phyloP scores from a whole-genome alignment of 345 rosid genomes.

The Citrus unshiu region DNA sequence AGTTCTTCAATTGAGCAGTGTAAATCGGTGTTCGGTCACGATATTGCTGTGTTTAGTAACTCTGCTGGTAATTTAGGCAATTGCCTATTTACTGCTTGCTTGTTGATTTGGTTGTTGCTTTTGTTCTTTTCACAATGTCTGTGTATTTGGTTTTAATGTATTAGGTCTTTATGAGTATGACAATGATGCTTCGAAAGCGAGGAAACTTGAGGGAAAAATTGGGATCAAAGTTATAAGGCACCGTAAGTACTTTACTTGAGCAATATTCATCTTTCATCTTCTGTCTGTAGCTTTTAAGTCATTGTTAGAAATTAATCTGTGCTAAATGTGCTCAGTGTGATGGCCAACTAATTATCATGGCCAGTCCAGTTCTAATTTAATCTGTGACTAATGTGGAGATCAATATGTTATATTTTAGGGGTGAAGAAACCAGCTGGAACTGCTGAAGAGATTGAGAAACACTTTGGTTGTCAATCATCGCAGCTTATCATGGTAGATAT shows the following conservation, averaged over 20 bases:
- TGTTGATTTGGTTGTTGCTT: not conserved
- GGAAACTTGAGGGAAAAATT: conserved; percentile 72
- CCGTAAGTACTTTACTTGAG: conserved; percentile 39
- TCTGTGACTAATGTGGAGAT: conserved; percentile 11
- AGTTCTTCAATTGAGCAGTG: conserved; percentile 63
- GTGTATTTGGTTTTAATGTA: conserved; percentile 16
- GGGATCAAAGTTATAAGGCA: conserved; percentile 92
- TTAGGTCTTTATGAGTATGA: conserved; percentile 89
- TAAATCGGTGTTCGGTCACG: conserved; percentile 75
- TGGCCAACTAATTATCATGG: not conserved
- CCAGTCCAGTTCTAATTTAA: not conserved
- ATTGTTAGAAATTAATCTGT: not conserved
- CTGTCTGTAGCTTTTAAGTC: not conserved
- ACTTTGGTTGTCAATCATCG: conserved; percentile 82
- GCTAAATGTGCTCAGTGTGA: not conserved
- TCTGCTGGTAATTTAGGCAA: conserved; percentile 67
- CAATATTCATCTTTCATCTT: not conserved
- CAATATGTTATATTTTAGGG: conserved; percentile 30
- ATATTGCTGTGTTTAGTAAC: conserved; percentile 86
- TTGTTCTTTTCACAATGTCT: conserved; percentile 1
- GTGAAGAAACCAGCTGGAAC: conserved; percentile 94
- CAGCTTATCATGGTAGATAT: conserved; percentile 74
- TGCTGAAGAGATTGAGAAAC: conserved; percentile 90
- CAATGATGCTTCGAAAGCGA: conserved; percentile 77
- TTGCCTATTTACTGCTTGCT: not conserved